phyloP scores from a whole-genome alignment of 768 basidiomycete genomes.

The Mycena polygramma region DNA sequence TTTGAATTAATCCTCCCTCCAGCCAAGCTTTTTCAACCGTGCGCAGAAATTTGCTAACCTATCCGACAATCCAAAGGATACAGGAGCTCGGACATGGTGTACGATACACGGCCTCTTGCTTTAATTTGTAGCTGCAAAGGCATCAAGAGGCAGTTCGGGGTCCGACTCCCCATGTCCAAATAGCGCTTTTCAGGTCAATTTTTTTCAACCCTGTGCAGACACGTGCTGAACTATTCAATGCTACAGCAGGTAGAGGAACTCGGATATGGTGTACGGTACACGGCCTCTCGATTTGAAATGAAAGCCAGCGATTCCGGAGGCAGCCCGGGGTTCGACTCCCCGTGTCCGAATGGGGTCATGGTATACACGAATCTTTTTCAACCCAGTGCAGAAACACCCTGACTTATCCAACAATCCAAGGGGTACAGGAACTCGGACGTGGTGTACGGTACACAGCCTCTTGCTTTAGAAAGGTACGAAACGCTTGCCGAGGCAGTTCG shows the following conservation, averaged over 20 bases:
- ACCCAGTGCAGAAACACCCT: not conserved
- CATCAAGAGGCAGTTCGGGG: not conserved
- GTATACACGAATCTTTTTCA: not conserved
- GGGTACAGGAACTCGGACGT: not conserved
- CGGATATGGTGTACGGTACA: conserved; percentile 7
- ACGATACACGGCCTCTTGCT: conserved; percentile 8
- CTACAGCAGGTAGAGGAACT: not conserved
- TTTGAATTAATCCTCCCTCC: too few relatives aligned
- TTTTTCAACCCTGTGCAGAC: too few relatives aligned
- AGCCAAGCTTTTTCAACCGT: too few relatives aligned
- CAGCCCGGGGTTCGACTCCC: conserved; percentile 17
- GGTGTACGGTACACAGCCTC: not conserved
- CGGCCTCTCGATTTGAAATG: not conserved
- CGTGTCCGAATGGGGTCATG: not conserved
- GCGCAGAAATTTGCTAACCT: too few relatives aligned
- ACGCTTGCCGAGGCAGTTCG: not conserved
- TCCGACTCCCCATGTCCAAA: not conserved
- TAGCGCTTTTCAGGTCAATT: too few relatives aligned
- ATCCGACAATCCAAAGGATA: too few relatives aligned
- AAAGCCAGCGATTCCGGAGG: not conserved
- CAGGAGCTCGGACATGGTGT: too few relatives aligned
- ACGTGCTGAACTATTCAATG: not conserved
- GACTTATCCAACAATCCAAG: not conserved
- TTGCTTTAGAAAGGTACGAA: not conserved
- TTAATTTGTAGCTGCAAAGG: too few relatives aligned